phyloP scores from a whole-genome alignment of 2,329 filamentous ascomycete species.

The Aureobasidium sp. region DNA sequence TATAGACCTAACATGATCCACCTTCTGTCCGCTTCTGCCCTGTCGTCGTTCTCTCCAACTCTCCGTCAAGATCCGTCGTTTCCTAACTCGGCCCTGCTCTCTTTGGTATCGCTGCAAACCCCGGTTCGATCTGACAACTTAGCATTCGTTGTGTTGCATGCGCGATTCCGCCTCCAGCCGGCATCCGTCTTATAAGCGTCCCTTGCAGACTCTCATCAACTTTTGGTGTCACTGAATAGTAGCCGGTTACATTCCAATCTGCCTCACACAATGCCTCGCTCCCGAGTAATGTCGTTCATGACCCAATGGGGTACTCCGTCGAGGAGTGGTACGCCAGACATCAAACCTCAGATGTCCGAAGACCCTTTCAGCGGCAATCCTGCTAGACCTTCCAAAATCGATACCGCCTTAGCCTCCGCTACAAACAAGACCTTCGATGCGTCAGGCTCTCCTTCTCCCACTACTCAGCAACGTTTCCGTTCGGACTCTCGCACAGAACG shows the following conservation, averaged over 20 bases:
- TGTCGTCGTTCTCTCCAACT: background rate
- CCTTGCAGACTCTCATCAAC: background rate
- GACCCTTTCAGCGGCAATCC: constrained; percentile 13
- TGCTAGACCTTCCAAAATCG: constrained; percentile 11
- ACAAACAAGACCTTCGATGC: background rate
- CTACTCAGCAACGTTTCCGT: constrained; percentile 29
- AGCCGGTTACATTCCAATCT: background rate
- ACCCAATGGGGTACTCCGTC: constrained; percentile 57
- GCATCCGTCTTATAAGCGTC: background rate
- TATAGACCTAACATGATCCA: background rate
- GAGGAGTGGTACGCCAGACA: constrained; percentile 27
- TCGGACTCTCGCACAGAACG: constrained; percentile 29
- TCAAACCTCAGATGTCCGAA: background rate
- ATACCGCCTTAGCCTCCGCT: constrained; percentile 10
- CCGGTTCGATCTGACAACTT: background rate
- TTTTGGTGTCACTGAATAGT: constrained; percentile 1
- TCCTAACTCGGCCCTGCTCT: background rate
- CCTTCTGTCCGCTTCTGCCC: background rate
- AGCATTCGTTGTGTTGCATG: background rate
- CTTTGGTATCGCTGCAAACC: background rate
- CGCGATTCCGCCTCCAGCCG: background rate
- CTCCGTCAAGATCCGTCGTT: background rate
- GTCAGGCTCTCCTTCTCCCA: constrained; percentile 18
- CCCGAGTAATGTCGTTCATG: constrained; percentile 77
- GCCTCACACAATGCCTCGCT: constrained; percentile 24